phyloP scores from a whole-genome alignment of 169 alveolate genomes.

The Plasmodium vivax region DNA sequence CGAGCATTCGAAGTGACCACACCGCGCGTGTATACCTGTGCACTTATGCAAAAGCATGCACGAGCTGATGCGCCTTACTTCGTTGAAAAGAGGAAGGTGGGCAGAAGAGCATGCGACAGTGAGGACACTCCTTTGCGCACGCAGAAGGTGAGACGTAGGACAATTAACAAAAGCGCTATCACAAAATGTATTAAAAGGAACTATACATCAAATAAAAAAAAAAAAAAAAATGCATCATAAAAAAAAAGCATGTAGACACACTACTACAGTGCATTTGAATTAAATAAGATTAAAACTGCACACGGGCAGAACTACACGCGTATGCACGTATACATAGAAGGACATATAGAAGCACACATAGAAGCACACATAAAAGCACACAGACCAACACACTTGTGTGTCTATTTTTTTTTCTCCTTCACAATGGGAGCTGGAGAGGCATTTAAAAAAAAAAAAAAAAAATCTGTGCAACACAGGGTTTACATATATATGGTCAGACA shows the following conservation, averaged over 20 bases:
- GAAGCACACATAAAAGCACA: not conserved
- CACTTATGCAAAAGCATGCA: not conserved
- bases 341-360: not conserved
- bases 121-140: not conserved
- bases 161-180: slow-evolving; percentile 3
- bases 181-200: not conserved
- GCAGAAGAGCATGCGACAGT: not conserved
- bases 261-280: not conserved
- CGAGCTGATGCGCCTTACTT: not conserved
- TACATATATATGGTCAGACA: not conserved
- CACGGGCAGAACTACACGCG: not conserved
- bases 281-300: not conserved
- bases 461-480: not conserved
- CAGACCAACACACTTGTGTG: not conserved
- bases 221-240: not conserved
- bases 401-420: not conserved
- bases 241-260: not conserved
- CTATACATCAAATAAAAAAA: not conserved
- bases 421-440: not conserved
- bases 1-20: not conserved
- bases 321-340: not conserved
- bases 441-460: not conserved
- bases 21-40: not conserved
- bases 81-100: not conserved
- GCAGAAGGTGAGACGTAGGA: not conserved